Base-by-base conservation (phyloP, 345 rosid species). In the Acer campestre region DNA sequence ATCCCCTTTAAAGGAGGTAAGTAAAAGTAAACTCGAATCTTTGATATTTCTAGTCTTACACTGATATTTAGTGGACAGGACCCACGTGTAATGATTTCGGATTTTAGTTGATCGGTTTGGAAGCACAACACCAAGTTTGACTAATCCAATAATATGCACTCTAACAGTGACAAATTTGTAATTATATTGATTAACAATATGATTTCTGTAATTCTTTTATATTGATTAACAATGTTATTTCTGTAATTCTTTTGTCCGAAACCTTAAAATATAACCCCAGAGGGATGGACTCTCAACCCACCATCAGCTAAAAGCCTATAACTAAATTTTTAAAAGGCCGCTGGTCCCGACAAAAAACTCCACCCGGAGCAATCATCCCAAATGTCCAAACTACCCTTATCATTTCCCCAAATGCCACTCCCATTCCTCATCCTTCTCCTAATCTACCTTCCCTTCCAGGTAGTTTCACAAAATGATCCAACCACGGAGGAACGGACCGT, bases 351-450 rank as follows among this genome's bases (percentile, higher is more conserved):
- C 13, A 18, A 62, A 46, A 61, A 23, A 0, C 49, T 46, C 7
- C 78, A n/a, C 20, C 11, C 71, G 2, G 53, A 53, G 61, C 2
- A 49, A n/a, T 3, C n/a, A 66, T 16, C 65, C 0, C 10, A 58
- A 71, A 93, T 93, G 97, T 72, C 85, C 4, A 13, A 51, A 70
- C 49, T 82, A 76, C 75, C 81, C 71, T 29, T 78, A 4, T 72
- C 63, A 70, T 77, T 77, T 58, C 51, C 20, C 1, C 16, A 22
- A 61, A 20, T 61, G 18, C 48, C 18, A 6, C 11, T 31, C 20
- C 17, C 14, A 48, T 40, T 86, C 75, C 16, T 84, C 53, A 14
- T 81, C 55, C 22, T 92, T 53, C 22, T 86, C 63, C 68, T 93
- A 17, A 16, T 75, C 12, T 77, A 75, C 48, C 1, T 80, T 14